Evolutionary conservation across 1,284 basidiomycete genomes (phyloP).

Genomic region (Trametes pubescens): DNA sequence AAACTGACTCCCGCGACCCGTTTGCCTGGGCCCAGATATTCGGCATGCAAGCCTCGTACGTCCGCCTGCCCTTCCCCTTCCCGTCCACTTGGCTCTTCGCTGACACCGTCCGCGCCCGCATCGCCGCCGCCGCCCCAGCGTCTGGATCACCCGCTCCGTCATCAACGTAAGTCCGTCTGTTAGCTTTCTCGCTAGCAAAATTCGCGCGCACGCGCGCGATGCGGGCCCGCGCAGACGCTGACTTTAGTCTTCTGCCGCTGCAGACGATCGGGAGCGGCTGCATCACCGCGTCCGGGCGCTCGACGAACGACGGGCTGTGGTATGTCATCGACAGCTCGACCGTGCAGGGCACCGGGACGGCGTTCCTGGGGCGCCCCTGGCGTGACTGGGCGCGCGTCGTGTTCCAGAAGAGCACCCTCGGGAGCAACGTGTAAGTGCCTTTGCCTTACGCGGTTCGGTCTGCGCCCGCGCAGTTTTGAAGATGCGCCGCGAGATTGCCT

Average conservation of each 20-base stretch:
- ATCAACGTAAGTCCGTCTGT: constrained; percentile 36
- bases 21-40: constrained; percentile 44
- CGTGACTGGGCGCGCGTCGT: constrained; percentile 41
- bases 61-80: constrained; percentile 12
- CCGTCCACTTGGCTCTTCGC: neutral
- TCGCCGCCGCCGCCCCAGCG: constrained; percentile 22
- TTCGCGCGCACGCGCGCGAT: neutral
- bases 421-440: constrained; percentile 35
- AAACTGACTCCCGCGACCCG: constrained; percentile 29
- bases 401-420: constrained; percentile 36
- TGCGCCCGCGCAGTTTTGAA: neutral
- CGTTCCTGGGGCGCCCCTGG: constrained; percentile 62
- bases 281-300: constrained; percentile 61
- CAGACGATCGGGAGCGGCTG: constrained; percentile 50
- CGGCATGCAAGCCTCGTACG: constrained; percentile 38
- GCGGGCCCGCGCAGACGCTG: neutral
- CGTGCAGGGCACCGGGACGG: constrained; percentile 53
- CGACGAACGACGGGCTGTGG: constrained; percentile 51
- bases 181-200: neutral
- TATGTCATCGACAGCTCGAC: constrained; percentile 59
- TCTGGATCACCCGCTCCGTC: constrained; percentile 40
- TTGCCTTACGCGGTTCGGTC: neutral
- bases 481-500: neutral
- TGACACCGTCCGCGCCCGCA: neutral
- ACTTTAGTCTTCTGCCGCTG: neutral